A percentile compares a stretch with the other conserved stretches of the same genome.
Evolutionary conservation across 1,139 yeast species (phyloP).

Genomic region (Debaryomycetaceae sp.): DNA sequence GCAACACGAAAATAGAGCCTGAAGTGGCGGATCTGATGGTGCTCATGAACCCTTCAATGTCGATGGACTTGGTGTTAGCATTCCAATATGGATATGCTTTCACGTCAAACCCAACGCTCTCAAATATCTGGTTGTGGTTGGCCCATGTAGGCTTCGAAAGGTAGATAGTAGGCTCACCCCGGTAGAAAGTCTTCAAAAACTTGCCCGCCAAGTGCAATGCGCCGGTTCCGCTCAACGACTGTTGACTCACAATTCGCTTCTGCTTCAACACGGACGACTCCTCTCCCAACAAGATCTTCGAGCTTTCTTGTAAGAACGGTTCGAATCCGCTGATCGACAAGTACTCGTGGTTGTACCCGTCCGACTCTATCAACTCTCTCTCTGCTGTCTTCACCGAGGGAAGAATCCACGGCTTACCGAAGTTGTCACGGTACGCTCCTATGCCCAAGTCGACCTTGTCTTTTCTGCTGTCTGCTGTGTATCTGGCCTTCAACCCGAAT

Average conservation of each 20-base stretch:
- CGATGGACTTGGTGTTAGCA: slow-evolving; percentile 56
- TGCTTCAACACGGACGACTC: slow-evolving; percentile 54
- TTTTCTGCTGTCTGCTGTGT: slow-evolving; percentile 56
- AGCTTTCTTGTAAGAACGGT: slow-evolving; percentile 67
- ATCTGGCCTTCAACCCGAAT: slow-evolving; percentile 80
- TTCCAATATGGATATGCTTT: slow-evolving; percentile 79
- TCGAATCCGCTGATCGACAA: slow-evolving; percentile 78
- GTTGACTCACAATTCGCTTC: slow-evolving; percentile 66
- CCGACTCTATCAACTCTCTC: slow-evolving; percentile 40
- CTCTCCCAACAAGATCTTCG: slow-evolving; percentile 74
- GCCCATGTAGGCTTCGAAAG: slow-evolving; percentile 96
- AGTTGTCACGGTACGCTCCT: slow-evolving; percentile 93
- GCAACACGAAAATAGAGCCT: slow-evolving; percentile 67
- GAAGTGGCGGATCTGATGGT: slow-evolving; percentile 69
- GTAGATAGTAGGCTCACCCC: slow-evolving; percentile 54
- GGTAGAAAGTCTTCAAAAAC: slow-evolving; percentile 60
- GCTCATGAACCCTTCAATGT: slow-evolving; percentile 62
- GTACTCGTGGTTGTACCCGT: slow-evolving; percentile 85
- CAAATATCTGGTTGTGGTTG: slow-evolving; percentile 82
- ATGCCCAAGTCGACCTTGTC: slow-evolving; percentile 88
- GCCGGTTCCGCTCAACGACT: slow-evolving; percentile 93
- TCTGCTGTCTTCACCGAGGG: slow-evolving; percentile 84
- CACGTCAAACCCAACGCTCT: slow-evolving; percentile 59
- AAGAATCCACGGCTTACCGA: slow-evolving; percentile 90
- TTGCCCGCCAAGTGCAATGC: slow-evolving; percentile 86